These are phyloP conservation scores for Wickerhamiella australiensis DNA, from an alignment of 805 yeast genomes.

Conservation along the genomic window DNA sequence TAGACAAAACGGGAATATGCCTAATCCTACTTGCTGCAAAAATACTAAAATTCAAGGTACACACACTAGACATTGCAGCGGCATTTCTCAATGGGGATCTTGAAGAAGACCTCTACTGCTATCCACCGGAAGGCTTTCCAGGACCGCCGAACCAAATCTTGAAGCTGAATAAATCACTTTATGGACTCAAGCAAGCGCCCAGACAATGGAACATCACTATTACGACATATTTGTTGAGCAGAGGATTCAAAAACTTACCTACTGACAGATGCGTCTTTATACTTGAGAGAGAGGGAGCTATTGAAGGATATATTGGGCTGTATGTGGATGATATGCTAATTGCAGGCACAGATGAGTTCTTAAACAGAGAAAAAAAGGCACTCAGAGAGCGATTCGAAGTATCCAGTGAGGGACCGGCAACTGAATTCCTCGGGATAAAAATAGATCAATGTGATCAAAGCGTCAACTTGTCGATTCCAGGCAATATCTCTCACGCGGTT, in stretches of 20 bases:
- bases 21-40: too few relatives aligned
- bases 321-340: too few relatives aligned
- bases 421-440: background rate
- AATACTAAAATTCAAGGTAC: too few relatives aligned
- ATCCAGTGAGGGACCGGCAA: background rate
- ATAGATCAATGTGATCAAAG: background rate
- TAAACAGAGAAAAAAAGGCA: background rate
- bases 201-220: background rate
- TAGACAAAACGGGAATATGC: too few relatives aligned
- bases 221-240: background rate
- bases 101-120: background rate
- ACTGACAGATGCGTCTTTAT: too few relatives aligned
- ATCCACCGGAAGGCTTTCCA: background rate
- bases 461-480: background rate
- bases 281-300: too few relatives aligned
- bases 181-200: slow-evolving; percentile 5
- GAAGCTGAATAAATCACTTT: background rate
- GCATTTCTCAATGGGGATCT: background rate
- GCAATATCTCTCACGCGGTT: background rate
- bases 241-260: background rate
- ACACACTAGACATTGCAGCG: background rate
- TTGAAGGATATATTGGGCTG: too few relatives aligned
- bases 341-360: background rate
- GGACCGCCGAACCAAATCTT: background rate
- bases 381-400: background rate